These are phyloP conservation scores for Penicillium freii DNA, from an alignment of 2,329 filamentous ascomycete genomes.

Conservation along the genomic window DNA sequence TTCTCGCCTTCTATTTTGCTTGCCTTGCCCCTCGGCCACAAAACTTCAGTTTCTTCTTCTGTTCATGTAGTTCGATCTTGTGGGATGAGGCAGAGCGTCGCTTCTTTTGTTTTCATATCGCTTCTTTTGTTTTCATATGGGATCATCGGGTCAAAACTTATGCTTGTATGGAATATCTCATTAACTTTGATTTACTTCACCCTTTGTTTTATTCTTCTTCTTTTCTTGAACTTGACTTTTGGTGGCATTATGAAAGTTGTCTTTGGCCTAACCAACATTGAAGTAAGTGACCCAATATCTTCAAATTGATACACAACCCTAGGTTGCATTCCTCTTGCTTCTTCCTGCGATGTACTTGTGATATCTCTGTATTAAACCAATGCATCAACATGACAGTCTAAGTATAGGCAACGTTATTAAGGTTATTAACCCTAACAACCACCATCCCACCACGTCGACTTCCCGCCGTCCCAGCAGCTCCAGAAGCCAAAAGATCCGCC, in stretches of 20 bases:
- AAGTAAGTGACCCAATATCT: conserved; percentile 4
- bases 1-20: background rate
- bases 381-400: conserved; percentile 1
- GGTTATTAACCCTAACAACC: conserved; percentile 33
- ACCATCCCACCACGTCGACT: conserved; percentile 32
- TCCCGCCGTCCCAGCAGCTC: conserved; percentile 31
- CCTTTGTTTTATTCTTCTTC: conserved; percentile 9
- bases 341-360: background rate
- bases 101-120: conserved; percentile 14
- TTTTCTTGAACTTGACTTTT: conserved; percentile 5
- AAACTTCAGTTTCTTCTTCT: conserved; percentile 15
- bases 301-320: background rate
- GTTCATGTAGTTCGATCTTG: conserved; percentile 31
- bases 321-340: background rate
- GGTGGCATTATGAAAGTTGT: background rate
- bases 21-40: background rate
- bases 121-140: conserved; percentile 15
- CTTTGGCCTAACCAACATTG: background rate
- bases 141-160: conserved; percentile 27
- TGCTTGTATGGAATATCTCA: conserved; percentile 29
- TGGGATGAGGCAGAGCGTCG: conserved; percentile 25
- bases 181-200: conserved; percentile 17
- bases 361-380: background rate
- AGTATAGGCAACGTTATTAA: conserved; percentile 20
- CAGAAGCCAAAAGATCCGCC: conserved; percentile 33